Evolutionary conservation across 345 rosid species (phyloP).

Genomic region (Eucalyptus cladocalyx): DNA sequence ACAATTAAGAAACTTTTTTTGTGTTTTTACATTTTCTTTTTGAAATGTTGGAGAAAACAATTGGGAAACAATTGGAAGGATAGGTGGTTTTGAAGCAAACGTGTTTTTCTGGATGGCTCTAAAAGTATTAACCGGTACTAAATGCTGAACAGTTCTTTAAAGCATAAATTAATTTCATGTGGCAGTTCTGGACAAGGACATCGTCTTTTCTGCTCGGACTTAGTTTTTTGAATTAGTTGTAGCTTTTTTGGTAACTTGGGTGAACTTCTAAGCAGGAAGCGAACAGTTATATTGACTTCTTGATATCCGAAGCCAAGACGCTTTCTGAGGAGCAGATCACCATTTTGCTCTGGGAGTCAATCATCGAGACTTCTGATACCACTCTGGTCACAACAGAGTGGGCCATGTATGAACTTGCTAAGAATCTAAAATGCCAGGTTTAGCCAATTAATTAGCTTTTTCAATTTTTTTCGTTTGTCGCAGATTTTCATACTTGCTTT

Average conservation of each 20-base stretch:
- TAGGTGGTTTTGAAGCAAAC: background rate
- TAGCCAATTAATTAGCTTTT: background rate
- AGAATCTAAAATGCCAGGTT: conserved; percentile 48
- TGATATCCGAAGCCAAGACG: conserved; percentile 46
- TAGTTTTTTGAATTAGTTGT: background rate
- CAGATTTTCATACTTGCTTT: no score
- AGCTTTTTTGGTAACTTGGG: background rate
- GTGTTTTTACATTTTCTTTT: background rate
- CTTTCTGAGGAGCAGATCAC: conserved; percentile 52
- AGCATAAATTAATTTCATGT: background rate
- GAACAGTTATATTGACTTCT: conserved; percentile 45
- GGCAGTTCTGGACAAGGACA: background rate
- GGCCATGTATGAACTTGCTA: conserved; percentile 85
- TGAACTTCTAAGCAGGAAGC: conserved; percentile 21
- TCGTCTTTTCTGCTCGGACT: background rate
- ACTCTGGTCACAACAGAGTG: conserved; percentile 81
- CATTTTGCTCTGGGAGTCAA: conserved; percentile 65
- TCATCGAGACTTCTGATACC: conserved; percentile 68
- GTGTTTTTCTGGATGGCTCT: background rate
- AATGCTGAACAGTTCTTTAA: background rate
- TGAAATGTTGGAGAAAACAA: background rate
- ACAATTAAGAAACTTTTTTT: no score
- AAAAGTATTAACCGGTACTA: background rate
- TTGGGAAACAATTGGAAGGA: background rate
- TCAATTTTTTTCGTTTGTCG: background rate